Evolutionary conservation across 1,139 yeast genomes (phyloP).

Genomic region (Candida labiduridarum): DNA sequence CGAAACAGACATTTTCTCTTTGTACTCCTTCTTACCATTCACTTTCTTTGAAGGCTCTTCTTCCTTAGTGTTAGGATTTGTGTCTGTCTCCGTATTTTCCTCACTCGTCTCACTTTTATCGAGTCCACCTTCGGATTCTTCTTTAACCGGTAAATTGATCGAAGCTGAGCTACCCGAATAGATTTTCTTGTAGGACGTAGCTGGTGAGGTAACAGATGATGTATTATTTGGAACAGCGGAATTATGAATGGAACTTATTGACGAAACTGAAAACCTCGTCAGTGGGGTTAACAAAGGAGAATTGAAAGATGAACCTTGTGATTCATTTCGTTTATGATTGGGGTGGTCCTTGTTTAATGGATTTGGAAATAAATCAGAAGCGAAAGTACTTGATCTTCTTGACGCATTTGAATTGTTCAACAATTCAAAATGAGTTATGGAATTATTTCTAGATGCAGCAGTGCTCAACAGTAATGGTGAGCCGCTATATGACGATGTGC

Average conservation of each 20-base stretch:
- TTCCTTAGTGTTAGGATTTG: neutral
- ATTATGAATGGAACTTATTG: slow-evolving; percentile 22
- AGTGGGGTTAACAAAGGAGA: slow-evolving; percentile 32
- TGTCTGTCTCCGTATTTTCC: neutral
- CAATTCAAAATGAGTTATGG: slow-evolving; percentile 39
- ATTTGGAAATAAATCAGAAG: slow-evolving; percentile 46
- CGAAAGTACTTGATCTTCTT: slow-evolving; percentile 39
- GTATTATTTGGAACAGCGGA: slow-evolving; percentile 6
- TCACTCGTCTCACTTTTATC: slow-evolving; percentile 6
- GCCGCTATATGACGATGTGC: slow-evolving; percentile 29
- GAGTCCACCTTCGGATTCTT: slow-evolving; percentile 9
- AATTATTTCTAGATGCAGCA: slow-evolving; percentile 38
- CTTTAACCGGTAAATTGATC: slow-evolving; percentile 12
- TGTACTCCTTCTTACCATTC: neutral
- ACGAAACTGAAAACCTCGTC: slow-evolving; percentile 31
- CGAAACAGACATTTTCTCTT: slow-evolving; percentile 13
- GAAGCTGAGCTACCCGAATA: slow-evolving; percentile 13
- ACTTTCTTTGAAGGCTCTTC: neutral
- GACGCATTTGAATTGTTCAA: slow-evolving; percentile 21
- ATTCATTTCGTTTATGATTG: slow-evolving; percentile 30
- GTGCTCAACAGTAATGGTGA: slow-evolving; percentile 34
- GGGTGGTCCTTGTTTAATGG: slow-evolving; percentile 24
- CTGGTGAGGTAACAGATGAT: slow-evolving; percentile 10
- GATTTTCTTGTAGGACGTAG: slow-evolving; percentile 11
- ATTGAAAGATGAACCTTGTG: slow-evolving; percentile 37